phyloP scores from a whole-genome alignment of 2,329 filamentous ascomycete genomes.

The Elsinoe australis region DNA sequence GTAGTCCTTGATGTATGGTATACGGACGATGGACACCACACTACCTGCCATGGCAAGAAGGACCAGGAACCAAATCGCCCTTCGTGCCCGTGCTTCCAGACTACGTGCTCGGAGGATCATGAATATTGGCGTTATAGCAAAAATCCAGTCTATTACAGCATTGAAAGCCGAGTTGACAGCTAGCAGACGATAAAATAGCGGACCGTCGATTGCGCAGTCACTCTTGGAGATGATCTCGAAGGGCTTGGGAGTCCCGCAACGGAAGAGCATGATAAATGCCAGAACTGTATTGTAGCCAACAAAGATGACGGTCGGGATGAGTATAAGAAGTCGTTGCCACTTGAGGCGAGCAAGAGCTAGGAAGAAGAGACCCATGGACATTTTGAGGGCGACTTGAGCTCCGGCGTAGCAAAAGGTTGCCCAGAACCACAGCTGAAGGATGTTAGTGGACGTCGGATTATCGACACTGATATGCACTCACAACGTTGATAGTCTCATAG shows the following conservation, averaged over 20 bases:
- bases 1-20: constrained; percentile 8
- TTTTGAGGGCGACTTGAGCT: constrained; percentile 4
- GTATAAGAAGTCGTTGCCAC: constrained; percentile 4
- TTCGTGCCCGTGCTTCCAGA: constrained; percentile 5
- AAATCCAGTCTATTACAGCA: constrained; percentile 8
- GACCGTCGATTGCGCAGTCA: neutral
- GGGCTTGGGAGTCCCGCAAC: constrained; percentile 4
- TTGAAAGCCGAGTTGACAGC: neutral
- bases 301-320: constrained; percentile 10
- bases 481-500: neutral
- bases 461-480: neutral
- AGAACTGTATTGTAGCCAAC: neutral
- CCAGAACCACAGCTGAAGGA: constrained; percentile 5
- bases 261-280: neutral
- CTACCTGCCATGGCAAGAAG: constrained; percentile 11
- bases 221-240: constrained; percentile 4
- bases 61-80: constrained; percentile 5
- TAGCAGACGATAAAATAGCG: neutral
- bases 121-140: constrained; percentile 7
- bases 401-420: constrained; percentile 11
- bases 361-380: constrained; percentile 11
- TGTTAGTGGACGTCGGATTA: neutral
- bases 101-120: neutral
- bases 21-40: constrained; percentile 2
- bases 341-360: neutral